Percentiles rank a stretch among this genome's conserved stretches.
These are phyloP conservation scores for Gynandropsis gynandra DNA, from an alignment of 345 rosid species.

Conservation along the genomic window DNA sequence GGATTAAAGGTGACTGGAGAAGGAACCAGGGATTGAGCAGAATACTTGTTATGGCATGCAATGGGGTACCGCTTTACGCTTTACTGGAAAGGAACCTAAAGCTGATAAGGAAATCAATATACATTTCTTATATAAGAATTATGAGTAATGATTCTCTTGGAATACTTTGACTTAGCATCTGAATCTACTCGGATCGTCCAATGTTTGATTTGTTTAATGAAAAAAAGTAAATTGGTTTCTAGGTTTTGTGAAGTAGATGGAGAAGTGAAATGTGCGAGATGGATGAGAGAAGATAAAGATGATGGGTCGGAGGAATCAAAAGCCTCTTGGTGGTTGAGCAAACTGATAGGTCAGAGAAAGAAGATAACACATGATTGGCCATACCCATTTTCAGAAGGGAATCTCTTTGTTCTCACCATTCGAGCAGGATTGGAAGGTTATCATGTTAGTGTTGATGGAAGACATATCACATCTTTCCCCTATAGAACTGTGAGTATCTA, in stretches of 20 bases:
- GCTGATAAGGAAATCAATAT: conserved; percentile 68
- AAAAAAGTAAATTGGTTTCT: conserved; percentile 57
- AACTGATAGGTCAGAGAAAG: conserved; percentile 62
- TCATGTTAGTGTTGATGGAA: conserved; percentile 76
- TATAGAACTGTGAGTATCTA: conserved; percentile 69
- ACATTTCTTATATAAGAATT: neutral
- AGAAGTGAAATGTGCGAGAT: too few species aligned
- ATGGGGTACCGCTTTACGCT: conserved; percentile 62
- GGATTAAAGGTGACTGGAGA: conserved; percentile 73
- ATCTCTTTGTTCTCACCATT: conserved; percentile 77
- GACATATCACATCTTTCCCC: conserved; percentile 86
- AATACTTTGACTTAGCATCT: too few species aligned
- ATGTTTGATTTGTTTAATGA: neutral
- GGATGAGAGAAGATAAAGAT: conserved; percentile 57
- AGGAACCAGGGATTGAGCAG: conserved; percentile 58
- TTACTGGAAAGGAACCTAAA: conserved; percentile 65
- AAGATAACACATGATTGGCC: conserved; percentile 56
- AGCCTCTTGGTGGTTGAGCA: conserved; percentile 83
- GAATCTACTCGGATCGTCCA: neutral
- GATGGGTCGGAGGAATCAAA: conserved; percentile 53
- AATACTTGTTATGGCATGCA: conserved; percentile 71
- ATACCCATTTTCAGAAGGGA: conserved; percentile 74
- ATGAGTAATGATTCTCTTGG: conserved; percentile 5
- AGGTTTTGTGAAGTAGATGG: too few species aligned
- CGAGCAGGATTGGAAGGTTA: conserved; percentile 94